phyloP scores from a whole-genome alignment of 1,284 basidiomycete genomes.

The Pseudozyma thailandica region DNA sequence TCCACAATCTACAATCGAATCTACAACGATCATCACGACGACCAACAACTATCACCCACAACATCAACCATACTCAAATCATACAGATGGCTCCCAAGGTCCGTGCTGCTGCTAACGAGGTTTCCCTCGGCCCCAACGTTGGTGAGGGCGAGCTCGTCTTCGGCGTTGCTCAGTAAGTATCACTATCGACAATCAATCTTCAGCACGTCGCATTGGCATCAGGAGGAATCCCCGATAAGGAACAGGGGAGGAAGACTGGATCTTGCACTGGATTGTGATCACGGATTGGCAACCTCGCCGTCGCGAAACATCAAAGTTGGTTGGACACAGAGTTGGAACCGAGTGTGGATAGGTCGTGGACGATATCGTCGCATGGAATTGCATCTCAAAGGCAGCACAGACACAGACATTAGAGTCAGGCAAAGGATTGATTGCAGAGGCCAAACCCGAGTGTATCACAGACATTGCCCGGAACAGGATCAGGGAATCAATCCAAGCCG shows the following conservation, averaged over 20 bases:
- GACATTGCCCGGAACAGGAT: too few species aligned
- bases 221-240: background rate
- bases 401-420: too few species aligned
- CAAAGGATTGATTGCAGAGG: too few species aligned
- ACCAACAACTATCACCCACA: background rate
- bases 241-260: background rate
- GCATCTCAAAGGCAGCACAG: too few species aligned
- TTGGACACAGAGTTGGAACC: too few species aligned
- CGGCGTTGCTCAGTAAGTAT: constrained; percentile 66
- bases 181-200: background rate
- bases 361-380: too few species aligned
- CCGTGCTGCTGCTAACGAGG: constrained; percentile 62
- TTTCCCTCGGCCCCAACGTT: constrained; percentile 67
- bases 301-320: too few species aligned
- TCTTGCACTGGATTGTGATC: background rate
- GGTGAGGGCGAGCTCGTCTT: constrained; percentile 68
- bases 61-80: background rate
- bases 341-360: too few species aligned
- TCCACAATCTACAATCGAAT: constrained; percentile 3
- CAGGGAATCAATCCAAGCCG: too few species aligned
- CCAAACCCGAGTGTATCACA: too few species aligned
- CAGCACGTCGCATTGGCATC: constrained; percentile 21
- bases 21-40: constrained; percentile 1
- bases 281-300: too few species aligned
- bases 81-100: constrained; percentile 66